These are phyloP conservation scores for Vitis cinerea DNA, from an alignment of 164 flowering plant genomes.

Conservation along the genomic window DNA sequence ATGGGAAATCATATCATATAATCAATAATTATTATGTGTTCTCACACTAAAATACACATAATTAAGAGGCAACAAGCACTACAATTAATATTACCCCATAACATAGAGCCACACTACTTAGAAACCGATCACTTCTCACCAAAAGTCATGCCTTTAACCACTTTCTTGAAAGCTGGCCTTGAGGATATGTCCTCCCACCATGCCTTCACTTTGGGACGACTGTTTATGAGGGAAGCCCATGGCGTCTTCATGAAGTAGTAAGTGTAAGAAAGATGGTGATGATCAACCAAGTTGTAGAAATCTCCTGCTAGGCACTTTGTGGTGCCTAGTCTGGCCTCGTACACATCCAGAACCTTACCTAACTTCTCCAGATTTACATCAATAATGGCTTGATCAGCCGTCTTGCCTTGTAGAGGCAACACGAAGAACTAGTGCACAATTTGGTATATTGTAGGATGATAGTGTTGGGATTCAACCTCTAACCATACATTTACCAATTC, in stretches of 20 bases:
- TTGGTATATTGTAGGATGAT: too few relatives aligned
- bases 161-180: slow-evolving; percentile 42
- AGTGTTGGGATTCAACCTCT: too few relatives aligned
- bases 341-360: slow-evolving; percentile 33
- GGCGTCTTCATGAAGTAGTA: slow-evolving; percentile 53
- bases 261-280: slow-evolving; percentile 47
- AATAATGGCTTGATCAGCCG: too few relatives aligned
- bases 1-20: too few relatives aligned
- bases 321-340: slow-evolving; percentile 42
- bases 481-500: slow-evolving; percentile 4
- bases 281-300: slow-evolving; percentile 51
- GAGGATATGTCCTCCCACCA: slow-evolving; percentile 65
- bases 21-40: too few relatives aligned
- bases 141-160: slow-evolving; percentile 30
- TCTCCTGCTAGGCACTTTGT: slow-evolving; percentile 62
- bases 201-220: slow-evolving; percentile 8
- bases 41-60: too few relatives aligned
- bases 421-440: too few relatives aligned
- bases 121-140: not conserved
- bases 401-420: too few relatives aligned
- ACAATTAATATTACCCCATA: too few relatives aligned
- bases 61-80: too few relatives aligned
- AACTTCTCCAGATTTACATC: too few relatives aligned
- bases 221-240: not conserved
- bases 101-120: too few relatives aligned